Conservation (phyloP, 768 basidiomycete genomes). For the Russula sp. region DNA sequence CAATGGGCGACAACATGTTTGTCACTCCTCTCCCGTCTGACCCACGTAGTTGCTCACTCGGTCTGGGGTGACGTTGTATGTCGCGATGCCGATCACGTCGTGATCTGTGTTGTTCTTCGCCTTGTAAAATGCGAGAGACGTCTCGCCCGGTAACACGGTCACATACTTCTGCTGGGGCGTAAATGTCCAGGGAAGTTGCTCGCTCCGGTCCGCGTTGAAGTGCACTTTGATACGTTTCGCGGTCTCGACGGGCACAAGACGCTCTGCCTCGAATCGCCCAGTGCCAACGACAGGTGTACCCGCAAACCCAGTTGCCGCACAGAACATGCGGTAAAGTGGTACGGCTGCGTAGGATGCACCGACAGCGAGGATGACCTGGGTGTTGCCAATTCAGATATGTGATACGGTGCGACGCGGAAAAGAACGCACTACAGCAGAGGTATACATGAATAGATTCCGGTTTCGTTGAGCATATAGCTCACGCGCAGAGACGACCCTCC, state of each 20-base stretch:
- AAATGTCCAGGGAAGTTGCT: constrained; percentile 90
- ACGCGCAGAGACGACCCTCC: constrained; percentile 31
- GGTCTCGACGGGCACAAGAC: constrained; percentile 66
- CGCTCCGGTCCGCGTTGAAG: constrained; percentile 90
- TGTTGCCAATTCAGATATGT: neutral
- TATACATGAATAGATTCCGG: constrained; percentile 75
- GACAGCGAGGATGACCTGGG: constrained; percentile 65
- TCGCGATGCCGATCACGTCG: constrained; percentile 97
- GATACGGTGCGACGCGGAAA: neutral
- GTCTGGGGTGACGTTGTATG: constrained; percentile 98
- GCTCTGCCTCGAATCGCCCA: constrained; percentile 77
- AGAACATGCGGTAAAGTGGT: constrained; percentile 96
- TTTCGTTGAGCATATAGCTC: constrained; percentile 52
- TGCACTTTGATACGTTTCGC: constrained; percentile 82
- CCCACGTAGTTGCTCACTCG: constrained; percentile 43
- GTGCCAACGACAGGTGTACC: constrained; percentile 88
- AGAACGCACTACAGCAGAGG: constrained; percentile 64
- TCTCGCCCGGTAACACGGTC: constrained; percentile 89
- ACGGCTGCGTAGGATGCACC: constrained; percentile 97
- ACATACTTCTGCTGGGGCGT: constrained; percentile 87
- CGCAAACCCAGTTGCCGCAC: constrained; percentile 93
- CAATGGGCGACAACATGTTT: neutral
- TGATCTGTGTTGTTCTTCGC: constrained; percentile 78
- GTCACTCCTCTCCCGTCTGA: neutral
- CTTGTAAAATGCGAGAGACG: constrained; percentile 91